Conservation (phyloP, 331 rosid genomes). For the Ulmus americana region DNA sequence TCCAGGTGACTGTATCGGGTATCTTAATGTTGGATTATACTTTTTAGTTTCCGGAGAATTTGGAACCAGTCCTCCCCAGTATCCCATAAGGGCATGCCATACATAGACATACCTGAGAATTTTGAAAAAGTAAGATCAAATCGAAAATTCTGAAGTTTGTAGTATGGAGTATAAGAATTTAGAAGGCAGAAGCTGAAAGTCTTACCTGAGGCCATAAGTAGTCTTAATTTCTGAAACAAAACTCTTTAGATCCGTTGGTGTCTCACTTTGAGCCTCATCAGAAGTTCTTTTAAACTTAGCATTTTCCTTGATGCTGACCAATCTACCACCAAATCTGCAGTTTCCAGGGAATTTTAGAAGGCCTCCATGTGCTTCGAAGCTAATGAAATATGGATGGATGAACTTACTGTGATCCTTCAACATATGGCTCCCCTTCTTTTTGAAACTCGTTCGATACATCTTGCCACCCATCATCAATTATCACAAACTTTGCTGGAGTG, state of each 20-base stretch:
- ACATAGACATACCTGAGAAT: constrained; percentile 35
- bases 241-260: constrained; percentile 32
- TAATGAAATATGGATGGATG: not conserved
- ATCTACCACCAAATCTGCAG: constrained; percentile 40
- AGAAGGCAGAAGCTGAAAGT: not conserved
- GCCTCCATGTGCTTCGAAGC: not conserved
- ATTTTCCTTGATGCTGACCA: constrained; percentile 34
- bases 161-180: not conserved
- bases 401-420: constrained; percentile 42
- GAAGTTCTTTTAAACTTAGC: constrained; percentile 24
- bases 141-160: not conserved
- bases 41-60: constrained; percentile 29
- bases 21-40: constrained; percentile 26
- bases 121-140: constrained; percentile 1
- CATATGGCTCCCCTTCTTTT: constrained; percentile 39
- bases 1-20: constrained; percentile 37
- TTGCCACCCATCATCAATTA: constrained; percentile 42
- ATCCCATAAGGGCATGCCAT: constrained; percentile 45
- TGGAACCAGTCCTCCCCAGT: constrained; percentile 40
- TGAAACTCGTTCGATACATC: constrained; percentile 36
- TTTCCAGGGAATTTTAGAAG: constrained; percentile 2
- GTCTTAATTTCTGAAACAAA: constrained; percentile 35
- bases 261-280: constrained; percentile 16
- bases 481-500: constrained; percentile 38
- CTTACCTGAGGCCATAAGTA: constrained; percentile 33